phyloP scores from a whole-genome alignment of 768 basidiomycete genomes.

The Lactifluus piperatus region DNA sequence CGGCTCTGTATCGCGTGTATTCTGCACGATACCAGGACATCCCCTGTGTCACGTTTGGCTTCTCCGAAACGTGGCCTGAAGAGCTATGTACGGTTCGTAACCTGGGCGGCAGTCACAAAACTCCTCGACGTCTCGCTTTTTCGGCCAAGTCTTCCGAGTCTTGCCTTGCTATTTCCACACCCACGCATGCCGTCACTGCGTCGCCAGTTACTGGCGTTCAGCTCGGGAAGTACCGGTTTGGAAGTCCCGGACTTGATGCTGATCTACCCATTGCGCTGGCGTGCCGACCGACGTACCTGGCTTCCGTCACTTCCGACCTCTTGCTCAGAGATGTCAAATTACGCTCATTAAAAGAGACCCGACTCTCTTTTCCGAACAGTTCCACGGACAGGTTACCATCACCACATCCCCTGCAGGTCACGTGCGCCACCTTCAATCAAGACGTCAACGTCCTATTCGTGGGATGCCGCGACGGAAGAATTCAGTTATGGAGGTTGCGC shows the following conservation, averaged over 20 bases:
- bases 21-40: slow-evolving; percentile 10
- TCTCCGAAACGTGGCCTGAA: slow-evolving; percentile 21
- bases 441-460: slow-evolving; percentile 1
- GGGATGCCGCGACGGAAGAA: slow-evolving; percentile 3
- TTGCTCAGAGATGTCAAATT: slow-evolving; percentile 7
- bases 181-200: slow-evolving; percentile 4
- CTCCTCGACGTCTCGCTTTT: slow-evolving; percentile 8
- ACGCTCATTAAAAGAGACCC: slow-evolving; percentile 2
- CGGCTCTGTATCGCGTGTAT: slow-evolving; percentile 12
- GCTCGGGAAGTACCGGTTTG: slow-evolving; percentile 6
- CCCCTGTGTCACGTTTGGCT: slow-evolving; percentile 22
- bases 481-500: slow-evolving; percentile 6
- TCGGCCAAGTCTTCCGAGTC: slow-evolving; percentile 1
- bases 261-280: slow-evolving; percentile 8
- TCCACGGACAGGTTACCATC: not conserved
- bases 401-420: not conserved
- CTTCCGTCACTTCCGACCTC: slow-evolving; percentile 4
- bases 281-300: not conserved
- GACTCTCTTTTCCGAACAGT: not conserved
- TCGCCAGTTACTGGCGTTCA: slow-evolving; percentile 5
- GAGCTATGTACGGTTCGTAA: slow-evolving; percentile 9
- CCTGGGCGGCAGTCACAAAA: not conserved
- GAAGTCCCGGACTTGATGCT: too few species aligned
- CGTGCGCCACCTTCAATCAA: slow-evolving; percentile 6
- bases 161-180: not conserved